Base-by-base conservation (phyloP, 768 basidiomycete species). In the Hericium rajendrae region DNA sequence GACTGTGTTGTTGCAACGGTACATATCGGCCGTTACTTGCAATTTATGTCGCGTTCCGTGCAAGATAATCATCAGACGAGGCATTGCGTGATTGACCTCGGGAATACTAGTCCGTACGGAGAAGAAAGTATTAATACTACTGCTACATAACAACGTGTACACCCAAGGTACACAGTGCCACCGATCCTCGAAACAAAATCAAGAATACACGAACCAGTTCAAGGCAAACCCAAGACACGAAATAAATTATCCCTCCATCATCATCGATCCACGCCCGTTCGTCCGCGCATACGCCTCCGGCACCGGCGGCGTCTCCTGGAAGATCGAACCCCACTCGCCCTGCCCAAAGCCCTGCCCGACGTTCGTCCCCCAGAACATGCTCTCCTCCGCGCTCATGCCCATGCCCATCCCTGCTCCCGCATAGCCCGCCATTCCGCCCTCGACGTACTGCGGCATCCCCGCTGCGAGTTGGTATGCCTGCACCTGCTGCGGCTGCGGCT, bases 281-380 rank as follows among this genome's bases (percentile, higher is more conserved):
- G 41, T 18, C 15, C 18, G 15, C 11, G 16, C 8, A 18, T 46
- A 46, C 15, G 43, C 43, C 0, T 46, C 43, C 8, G n/a, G n/a
- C 43, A 5, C n/a, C 43, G 43, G 13, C 10, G 41, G 41, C 41
- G 43, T 20, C 43, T 54, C 54, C 18, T 54, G 40, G 22, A 54
- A 60, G 24, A 58, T 58, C 20, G 54, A 57, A 18, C 54, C 60
- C 86, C 86, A 88, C 68, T 87, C 86, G 37, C 80, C 79, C 59
- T 84, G 83, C 54, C 78, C 84, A 64, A 87, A 83, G 9, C 82
- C 82, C 50, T 80, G 75, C 38, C 81, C 77, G 9, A 46, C 43
- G 16, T 24, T 26, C 49, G 85, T 77, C 28, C 85, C 85, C 85
- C 85, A 88, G 72, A 85, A 80, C 20, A 72, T 28, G 10, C 57